Evolutionary conservation across 805 yeast genomes (phyloP), one percentile per base, ranked within the genome.

Genomic region (Lipomyces anomalus): DNA sequence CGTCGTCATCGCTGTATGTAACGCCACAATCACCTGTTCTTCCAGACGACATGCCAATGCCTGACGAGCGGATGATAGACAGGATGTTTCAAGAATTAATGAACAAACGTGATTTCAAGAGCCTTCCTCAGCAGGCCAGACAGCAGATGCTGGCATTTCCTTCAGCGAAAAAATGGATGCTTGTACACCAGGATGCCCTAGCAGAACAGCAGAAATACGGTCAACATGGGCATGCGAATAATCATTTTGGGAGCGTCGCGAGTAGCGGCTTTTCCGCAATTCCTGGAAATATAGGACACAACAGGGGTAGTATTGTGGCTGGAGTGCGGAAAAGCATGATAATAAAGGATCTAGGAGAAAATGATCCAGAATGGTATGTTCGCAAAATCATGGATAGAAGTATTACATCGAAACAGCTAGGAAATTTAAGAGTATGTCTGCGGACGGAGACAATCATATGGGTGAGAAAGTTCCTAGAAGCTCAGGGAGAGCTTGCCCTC

Each of bases 361-460:
- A 67, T 48, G 73, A 80, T 21, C 96, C 92, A 1, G 87, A 79
- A 52, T 79, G 75, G 56, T 90, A 84, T 63, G 88, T 90, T 16
- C 75, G 83, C 42, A 74, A 75, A 49, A 72, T 92, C 52, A 73
- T 89, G 59, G 80, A 83, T 30, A 82, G 83, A 57, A 66, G 77
- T 26, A 79, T 89, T 43, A 70, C 84, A 1, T 67, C 78, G 3
- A 78, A 76, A 42, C 86, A 89, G 61, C 69, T 90, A 53, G 85
- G 83, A 33, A 84, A 84, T 55, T 72, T 92, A 42, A 86, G 92
- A 84, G 95, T 92, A 4, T 86, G 95, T 38, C 70, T 90, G 35
- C 78, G 97, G 53, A 87, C 97, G 0, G 97, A 90, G 61, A 88
- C 89, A 21, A 69, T 79, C 20, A 75, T 70, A 30, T 90, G 97